These are phyloP conservation scores for Scutellaria galericulata DNA, from an alignment of 257 asterid species.

Conservation along the genomic window DNA sequence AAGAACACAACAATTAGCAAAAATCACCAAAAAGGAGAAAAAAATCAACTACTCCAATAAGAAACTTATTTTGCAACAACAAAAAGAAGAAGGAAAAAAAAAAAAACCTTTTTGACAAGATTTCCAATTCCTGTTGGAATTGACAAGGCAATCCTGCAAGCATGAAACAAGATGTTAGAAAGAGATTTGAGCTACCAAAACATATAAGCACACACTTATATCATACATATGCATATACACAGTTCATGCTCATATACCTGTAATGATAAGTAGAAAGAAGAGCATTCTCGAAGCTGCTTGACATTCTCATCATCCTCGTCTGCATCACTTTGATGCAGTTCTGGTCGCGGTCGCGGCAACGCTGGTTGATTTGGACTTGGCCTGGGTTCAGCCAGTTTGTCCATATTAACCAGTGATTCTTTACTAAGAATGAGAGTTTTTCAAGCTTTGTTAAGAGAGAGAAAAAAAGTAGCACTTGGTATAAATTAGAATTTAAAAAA, in stretches of 20 bases:
- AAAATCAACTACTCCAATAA: neutral
- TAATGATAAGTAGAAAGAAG: constrained; percentile 65
- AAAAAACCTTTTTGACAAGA: constrained; percentile 67
- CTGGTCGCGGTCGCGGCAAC: constrained; percentile 40
- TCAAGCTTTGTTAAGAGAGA: constrained; percentile 7
- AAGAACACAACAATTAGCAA: neutral
- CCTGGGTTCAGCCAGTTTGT: constrained; percentile 27
- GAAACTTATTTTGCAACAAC: no score
- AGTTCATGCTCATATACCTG: constrained; percentile 49
- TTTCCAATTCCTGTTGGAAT: constrained; percentile 67
- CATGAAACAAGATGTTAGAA: constrained; percentile 1
- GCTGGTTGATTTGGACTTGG: constrained; percentile 29
- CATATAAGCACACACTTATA: neutral
- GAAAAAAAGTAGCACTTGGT: neutral
- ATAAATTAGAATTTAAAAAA: neutral
- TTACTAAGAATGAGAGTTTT: constrained; percentile 12
- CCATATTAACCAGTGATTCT: constrained; percentile 23
- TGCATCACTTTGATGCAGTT: constrained; percentile 55
- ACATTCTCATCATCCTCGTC: constrained; percentile 73
- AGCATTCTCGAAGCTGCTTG: constrained; percentile 81
- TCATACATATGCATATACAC: neutral
- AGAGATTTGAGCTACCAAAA: constrained; percentile 29
- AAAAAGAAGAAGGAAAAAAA: neutral
- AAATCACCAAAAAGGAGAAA: neutral
- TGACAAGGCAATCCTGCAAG: constrained; percentile 71